These are phyloP conservation scores for Rauvolfia tetraphylla DNA, from an alignment of 257 asterid species.

Conservation along the genomic window DNA sequence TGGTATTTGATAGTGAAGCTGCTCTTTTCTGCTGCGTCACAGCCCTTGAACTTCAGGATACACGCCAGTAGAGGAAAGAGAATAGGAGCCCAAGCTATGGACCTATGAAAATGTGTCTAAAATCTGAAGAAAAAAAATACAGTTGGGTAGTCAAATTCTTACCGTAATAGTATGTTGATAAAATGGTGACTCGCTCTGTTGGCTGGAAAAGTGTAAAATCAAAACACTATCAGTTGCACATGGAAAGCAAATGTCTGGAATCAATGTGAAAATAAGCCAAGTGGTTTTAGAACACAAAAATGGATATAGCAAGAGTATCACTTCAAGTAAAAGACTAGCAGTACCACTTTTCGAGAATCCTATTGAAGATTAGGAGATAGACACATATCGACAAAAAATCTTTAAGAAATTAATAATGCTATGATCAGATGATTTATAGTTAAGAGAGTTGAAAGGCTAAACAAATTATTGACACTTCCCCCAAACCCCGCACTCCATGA, in stretches of 20 bases:
- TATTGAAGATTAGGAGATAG: background rate
- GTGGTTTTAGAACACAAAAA: background rate
- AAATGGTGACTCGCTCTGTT: constrained; percentile 79
- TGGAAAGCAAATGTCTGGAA: background rate
- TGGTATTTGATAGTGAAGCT: background rate
- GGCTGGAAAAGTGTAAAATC: constrained; percentile 54
- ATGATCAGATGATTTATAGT: background rate
- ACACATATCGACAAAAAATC: background rate
- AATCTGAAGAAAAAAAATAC: background rate
- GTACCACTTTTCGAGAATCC: background rate
- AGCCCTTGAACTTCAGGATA: background rate
- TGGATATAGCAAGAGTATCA: background rate
- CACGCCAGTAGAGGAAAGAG: background rate
- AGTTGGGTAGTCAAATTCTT: constrained; percentile 17
- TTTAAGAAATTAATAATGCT: background rate
- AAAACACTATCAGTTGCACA: constrained; percentile 19
- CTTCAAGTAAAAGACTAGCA: background rate
- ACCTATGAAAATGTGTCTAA: constrained; percentile 3
- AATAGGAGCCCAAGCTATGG: background rate
- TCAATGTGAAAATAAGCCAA: background rate
- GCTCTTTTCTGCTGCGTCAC: background rate
- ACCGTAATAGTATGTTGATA: constrained; percentile 92
- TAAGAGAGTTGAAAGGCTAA: background rate
- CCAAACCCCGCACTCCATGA: background rate
- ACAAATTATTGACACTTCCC: background rate